Conservation (phyloP, 306 rosid genomes). For the Prunus campanulata region DNA sequence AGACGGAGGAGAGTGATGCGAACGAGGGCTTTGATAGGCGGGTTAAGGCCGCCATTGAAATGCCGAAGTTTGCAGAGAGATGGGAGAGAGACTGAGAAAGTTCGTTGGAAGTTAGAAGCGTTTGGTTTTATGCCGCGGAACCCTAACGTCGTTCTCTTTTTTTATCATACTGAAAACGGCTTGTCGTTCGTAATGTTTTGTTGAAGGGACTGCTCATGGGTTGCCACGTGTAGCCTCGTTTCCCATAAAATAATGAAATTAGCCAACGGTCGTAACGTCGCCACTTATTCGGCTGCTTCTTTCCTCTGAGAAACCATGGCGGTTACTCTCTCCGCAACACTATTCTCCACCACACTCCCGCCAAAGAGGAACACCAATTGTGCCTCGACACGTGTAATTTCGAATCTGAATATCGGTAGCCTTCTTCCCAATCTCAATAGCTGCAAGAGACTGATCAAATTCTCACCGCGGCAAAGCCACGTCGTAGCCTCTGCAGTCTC, state of each 20-base stretch:
- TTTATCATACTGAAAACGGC: neutral
- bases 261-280: neutral
- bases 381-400: conserved; percentile 3
- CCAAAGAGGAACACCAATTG: neutral
- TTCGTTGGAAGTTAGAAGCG: neutral
- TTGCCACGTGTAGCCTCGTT: conserved; percentile 6
- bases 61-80: neutral
- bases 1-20: conserved; percentile 22
- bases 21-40: conserved; percentile 48
- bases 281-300: neutral
- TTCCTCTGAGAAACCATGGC: conserved; percentile 22
- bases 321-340: conserved; percentile 19
- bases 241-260: neutral
- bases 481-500: conserved; percentile 44
- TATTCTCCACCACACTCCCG: neutral
- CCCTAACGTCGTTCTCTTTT: conserved; percentile 2
- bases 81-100: neutral
- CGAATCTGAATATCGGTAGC: conserved; percentile 14
- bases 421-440: conserved; percentile 9
- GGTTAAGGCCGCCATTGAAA: conserved; percentile 69
- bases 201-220: neutral
- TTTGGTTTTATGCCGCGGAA: neutral
- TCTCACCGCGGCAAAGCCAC: conserved; percentile 34
- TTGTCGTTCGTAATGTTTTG: neutral
- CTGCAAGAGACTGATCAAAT: conserved; percentile 17